Evolutionary conservation across 2,329 filamentous ascomycete genomes (phyloP).

Genomic region (Decorospora gaudefroyi): DNA sequence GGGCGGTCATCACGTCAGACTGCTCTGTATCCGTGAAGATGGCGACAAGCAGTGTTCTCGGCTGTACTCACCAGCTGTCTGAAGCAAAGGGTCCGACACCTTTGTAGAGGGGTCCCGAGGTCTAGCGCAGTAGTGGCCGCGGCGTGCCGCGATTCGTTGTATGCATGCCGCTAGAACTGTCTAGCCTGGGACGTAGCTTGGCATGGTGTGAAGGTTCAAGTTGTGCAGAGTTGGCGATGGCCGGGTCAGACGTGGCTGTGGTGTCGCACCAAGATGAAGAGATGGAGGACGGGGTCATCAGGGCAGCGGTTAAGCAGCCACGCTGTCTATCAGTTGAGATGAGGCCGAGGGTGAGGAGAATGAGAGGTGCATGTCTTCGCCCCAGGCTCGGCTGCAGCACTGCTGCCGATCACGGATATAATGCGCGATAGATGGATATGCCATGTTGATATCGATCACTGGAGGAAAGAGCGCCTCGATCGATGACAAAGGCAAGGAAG

Average conservation of each 20-base stretch:
- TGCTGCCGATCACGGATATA: slow-evolving; percentile 19
- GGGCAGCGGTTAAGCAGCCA: slow-evolving; percentile 20
- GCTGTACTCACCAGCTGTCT: slow-evolving; percentile 13
- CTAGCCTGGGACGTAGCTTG: slow-evolving; percentile 32
- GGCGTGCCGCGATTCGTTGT: slow-evolving; percentile 26
- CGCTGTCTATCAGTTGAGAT: slow-evolving; percentile 1
- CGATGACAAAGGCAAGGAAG: not conserved
- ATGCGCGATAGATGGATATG: slow-evolving; percentile 15
- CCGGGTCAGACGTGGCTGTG: slow-evolving; percentile 18
- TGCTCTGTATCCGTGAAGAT: slow-evolving; percentile 7
- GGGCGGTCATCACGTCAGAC: not conserved
- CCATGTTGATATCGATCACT: slow-evolving; percentile 8
- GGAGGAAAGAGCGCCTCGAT: not conserved
- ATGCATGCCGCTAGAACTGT: slow-evolving; percentile 25
- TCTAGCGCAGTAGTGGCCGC: slow-evolving; percentile 33
- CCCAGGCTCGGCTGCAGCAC: slow-evolving; percentile 7
- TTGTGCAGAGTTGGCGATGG: slow-evolving; percentile 38
- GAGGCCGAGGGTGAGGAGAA: not conserved
- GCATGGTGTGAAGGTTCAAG: slow-evolving; percentile 28
- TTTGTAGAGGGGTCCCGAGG: slow-evolving; percentile 37
- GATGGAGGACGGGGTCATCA: slow-evolving; percentile 14
- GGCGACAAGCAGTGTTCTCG: slow-evolving; percentile 21
- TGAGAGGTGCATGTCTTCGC: not conserved
- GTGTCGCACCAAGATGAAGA: slow-evolving; percentile 18
- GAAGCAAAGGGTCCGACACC: slow-evolving; percentile 29